A percentile compares a stretch with the other conserved stretches of the same genome.
Conservation (phyloP, 768 basidiomycete genomes). For the Leucogyrophana mollusca region DNA sequence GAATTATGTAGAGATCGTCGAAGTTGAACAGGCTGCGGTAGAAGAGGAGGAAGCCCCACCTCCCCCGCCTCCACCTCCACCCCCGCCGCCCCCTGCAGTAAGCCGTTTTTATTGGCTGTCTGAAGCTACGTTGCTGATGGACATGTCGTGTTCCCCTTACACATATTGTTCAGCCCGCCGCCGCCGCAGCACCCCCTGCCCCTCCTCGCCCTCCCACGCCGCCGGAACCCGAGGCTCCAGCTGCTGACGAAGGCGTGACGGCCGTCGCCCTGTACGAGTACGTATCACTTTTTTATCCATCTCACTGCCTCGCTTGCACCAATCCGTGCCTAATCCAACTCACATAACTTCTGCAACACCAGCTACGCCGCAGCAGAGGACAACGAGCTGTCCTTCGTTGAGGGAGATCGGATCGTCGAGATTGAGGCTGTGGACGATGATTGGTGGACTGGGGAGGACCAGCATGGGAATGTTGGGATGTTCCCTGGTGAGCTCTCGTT, state of each 20-base stretch:
- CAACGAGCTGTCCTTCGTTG: conserved; percentile 84
- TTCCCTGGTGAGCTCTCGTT: conserved; percentile 67
- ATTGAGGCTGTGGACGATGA: conserved; percentile 85
- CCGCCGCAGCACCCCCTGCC: conserved; percentile 22
- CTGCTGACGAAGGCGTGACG: conserved; percentile 53
- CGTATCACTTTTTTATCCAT: conserved; percentile 23
- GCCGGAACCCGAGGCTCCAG: conserved; percentile 44
- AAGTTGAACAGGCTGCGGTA: conserved; percentile 38
- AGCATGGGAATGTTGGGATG: conserved; percentile 56
- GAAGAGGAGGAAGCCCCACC: conserved; percentile 47
- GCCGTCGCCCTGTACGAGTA: conserved; percentile 75
- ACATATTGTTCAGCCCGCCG: too few relatives aligned
- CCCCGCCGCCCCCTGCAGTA: conserved; percentile 48
- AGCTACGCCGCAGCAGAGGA: conserved; percentile 92
- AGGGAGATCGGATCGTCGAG: conserved; percentile 75
- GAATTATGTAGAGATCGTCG: conserved; percentile 84
- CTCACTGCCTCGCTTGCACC: too few relatives aligned
- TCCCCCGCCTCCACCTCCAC: conserved; percentile 59
- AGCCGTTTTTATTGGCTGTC: conserved; percentile 20
- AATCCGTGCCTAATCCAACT: not conserved
- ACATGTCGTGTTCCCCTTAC: too few relatives aligned
- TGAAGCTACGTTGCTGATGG: not conserved
- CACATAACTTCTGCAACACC: not conserved
- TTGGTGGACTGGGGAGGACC: conserved; percentile 79
- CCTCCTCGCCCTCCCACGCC: conserved; percentile 47